Evolutionary conservation across 345 rosid genomes (phyloP).

Genomic region (Psidium friedrichsthalianum): DNA sequence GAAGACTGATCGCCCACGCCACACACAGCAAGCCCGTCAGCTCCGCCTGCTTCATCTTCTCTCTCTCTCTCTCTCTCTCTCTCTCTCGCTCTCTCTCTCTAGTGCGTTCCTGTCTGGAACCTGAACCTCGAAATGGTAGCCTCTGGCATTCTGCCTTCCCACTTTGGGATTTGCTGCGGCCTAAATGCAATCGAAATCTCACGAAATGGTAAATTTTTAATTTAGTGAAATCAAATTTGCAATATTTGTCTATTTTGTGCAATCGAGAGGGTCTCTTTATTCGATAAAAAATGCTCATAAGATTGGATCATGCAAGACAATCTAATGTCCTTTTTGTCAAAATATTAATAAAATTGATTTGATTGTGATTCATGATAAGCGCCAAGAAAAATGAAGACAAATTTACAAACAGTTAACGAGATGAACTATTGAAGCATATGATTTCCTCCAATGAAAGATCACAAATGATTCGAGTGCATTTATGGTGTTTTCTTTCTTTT

Average conservation of each 20-base stretch:
- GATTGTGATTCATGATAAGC: too few species aligned
- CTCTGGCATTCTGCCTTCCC: background rate
- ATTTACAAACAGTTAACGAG: too few species aligned
- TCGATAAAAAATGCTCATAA: background rate
- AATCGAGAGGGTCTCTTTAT: background rate
- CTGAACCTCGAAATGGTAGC: background rate
- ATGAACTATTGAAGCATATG: too few species aligned
- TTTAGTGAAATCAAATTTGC: background rate
- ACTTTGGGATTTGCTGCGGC: background rate
- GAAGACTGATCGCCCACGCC: slow-evolving; percentile 49
- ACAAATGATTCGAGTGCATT: too few species aligned
- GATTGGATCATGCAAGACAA: background rate
- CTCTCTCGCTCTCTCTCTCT: too few species aligned
- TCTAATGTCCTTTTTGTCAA: too few species aligned
- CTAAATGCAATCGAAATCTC: background rate
- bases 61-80: background rate
- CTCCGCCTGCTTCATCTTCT: slow-evolving; percentile 46
- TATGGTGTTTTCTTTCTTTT: too few species aligned
- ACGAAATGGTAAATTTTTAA: background rate
- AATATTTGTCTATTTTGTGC: background rate
- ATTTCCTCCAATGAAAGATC: too few species aligned
- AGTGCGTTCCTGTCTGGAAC: background rate
- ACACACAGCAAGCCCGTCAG: slow-evolving; percentile 45
- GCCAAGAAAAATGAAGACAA: too few species aligned
- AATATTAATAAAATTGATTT: too few species aligned